A percentile compares a stretch with the other conserved stretches of the same genome.
Conservation (phyloP, 2,329 filamentous ascomycete species). For the Tricladium varicosporioides region DNA sequence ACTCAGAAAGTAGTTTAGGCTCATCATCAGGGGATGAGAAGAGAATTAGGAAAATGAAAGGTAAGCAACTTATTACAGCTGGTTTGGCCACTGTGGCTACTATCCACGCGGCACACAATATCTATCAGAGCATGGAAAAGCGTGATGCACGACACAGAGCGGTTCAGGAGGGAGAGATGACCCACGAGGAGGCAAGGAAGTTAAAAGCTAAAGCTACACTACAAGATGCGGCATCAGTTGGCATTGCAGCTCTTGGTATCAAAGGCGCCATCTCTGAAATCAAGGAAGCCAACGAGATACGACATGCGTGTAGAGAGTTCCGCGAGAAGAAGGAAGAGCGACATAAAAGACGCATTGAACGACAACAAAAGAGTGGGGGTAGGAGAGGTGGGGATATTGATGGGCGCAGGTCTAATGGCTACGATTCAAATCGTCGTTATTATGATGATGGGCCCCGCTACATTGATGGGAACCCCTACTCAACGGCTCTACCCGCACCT, state of each 20-base stretch:
- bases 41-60: slow-evolving; percentile 60
- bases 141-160: slow-evolving; percentile 58
- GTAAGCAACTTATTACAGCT: slow-evolving; percentile 64
- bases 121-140: slow-evolving; percentile 63
- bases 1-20: slow-evolving; percentile 49
- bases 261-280: slow-evolving; percentile 63
- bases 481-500: slow-evolving; percentile 33
- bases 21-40: slow-evolving; percentile 62
- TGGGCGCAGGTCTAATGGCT: slow-evolving; percentile 15
- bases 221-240: slow-evolving; percentile 63
- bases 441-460: slow-evolving; percentile 40
- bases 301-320: slow-evolving; percentile 54
- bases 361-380: slow-evolving; percentile 35
- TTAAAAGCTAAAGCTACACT: slow-evolving; percentile 62
- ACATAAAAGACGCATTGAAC: slow-evolving; percentile 44
- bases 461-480: slow-evolving; percentile 45
- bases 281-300: slow-evolving; percentile 64
- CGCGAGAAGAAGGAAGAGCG: slow-evolving; percentile 45
- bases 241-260: slow-evolving; percentile 65
- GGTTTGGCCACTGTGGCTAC: slow-evolving; percentile 67
- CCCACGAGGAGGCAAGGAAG: slow-evolving; percentile 59
- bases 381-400: slow-evolving; percentile 32
- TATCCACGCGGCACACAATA: slow-evolving; percentile 65
- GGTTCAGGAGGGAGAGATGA: slow-evolving; percentile 62
- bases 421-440: slow-evolving; percentile 22